phyloP scores from a whole-genome alignment of 495 filamentous ascomycete genomes.

The Margaritispora aquatica region DNA sequence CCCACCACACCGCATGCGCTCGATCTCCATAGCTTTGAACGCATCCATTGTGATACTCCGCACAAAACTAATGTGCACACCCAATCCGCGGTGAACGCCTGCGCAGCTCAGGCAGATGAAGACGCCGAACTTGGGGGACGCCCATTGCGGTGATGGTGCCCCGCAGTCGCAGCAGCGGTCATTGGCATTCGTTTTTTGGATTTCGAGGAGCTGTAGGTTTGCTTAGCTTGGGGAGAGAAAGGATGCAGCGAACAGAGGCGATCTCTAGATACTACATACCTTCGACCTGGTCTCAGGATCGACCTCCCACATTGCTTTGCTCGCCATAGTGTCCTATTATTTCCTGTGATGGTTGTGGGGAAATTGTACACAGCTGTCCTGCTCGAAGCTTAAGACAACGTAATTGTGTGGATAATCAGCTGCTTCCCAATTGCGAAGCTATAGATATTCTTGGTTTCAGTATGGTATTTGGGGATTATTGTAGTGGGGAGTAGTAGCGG shows the following conservation, averaged over 20 bases:
- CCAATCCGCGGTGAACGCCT: slow-evolving; percentile 87
- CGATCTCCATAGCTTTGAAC: slow-evolving; percentile 82
- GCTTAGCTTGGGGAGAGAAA: too few relatives aligned
- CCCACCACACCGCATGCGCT: slow-evolving; percentile 79
- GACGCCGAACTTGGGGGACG: slow-evolving; percentile 64
- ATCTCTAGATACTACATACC: too few relatives aligned
- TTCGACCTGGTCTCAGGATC: slow-evolving; percentile 93
- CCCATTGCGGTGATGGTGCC: slow-evolving; percentile 95
- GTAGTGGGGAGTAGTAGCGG: background rate
- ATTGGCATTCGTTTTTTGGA: slow-evolving; percentile 83
- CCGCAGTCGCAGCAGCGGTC: slow-evolving; percentile 88
- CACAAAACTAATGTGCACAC: slow-evolving; percentile 97
- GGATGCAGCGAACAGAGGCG: too few relatives aligned
- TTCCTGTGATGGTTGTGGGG: too few relatives aligned
- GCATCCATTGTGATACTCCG: slow-evolving; percentile 96
- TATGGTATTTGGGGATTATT: background rate
- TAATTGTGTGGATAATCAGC: background rate
- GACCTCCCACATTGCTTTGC: slow-evolving; percentile 82
- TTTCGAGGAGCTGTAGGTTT: slow-evolving; percentile 36
- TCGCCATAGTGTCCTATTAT: slow-evolving; percentile 9
- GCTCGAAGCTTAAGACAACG: background rate
- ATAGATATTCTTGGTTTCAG: background rate
- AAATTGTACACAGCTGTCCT: background rate
- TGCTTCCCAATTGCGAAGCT: background rate
- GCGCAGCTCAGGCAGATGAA: slow-evolving; percentile 98